Conservation (phyloP, 2,329 filamentous ascomycete genomes). For the Phialemoniopsis sp. region DNA sequence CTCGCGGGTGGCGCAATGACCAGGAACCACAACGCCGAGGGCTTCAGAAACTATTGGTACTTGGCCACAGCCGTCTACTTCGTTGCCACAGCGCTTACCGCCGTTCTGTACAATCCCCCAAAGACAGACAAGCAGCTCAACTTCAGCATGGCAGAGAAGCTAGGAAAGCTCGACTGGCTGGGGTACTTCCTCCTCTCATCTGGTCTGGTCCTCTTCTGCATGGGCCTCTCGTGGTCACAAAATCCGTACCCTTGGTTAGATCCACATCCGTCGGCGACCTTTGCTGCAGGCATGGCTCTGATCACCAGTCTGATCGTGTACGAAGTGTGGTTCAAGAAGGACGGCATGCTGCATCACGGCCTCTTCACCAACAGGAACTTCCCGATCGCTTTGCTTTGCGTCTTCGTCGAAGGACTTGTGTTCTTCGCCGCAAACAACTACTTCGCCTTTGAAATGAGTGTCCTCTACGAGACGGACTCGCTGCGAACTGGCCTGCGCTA, state of each 20-base stretch:
- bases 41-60: conserved; percentile 31
- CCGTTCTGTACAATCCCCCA: conserved; percentile 27
- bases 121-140: conserved; percentile 16
- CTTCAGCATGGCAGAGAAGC: conserved; percentile 22
- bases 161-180: conserved; percentile 30
- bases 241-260: conserved; percentile 33
- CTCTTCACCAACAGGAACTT: conserved; percentile 32
- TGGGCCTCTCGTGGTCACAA: conserved; percentile 29
- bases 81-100: conserved; percentile 17
- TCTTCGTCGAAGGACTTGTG: conserved; percentile 30
- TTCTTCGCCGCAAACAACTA: conserved; percentile 37
- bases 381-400: conserved; percentile 23
- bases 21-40: conserved; percentile 16
- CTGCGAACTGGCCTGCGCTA: conserved; percentile 26
- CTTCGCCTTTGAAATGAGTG: conserved; percentile 29
- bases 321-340: conserved; percentile 26
- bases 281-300: conserved; percentile 24
- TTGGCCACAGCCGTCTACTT: conserved; percentile 22
- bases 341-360: conserved; percentile 35
- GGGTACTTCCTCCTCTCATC: conserved; percentile 27
- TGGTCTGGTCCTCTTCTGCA: conserved; percentile 30
- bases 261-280: conserved; percentile 26
- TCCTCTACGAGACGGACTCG: conserved; percentile 27
- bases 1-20: conserved; percentile 27
- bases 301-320: conserved; percentile 22